Percentiles rank a stretch among this genome's conserved stretches.
Evolutionary conservation across 106 monocot species (phyloP).

Genomic region (Agapanthus africanus): DNA sequence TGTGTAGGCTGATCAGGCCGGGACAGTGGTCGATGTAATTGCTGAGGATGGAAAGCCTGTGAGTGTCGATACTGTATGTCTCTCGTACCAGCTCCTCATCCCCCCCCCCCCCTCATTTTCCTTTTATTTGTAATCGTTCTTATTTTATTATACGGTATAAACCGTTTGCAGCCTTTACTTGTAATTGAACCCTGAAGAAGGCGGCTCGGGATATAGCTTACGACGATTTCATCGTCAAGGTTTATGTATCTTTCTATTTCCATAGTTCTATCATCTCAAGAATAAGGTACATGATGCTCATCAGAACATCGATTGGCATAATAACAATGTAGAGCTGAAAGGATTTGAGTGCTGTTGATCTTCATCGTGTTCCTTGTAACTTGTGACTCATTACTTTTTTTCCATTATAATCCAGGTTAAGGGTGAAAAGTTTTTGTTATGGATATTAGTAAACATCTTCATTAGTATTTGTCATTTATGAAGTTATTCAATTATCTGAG

Average conservation of each 20-base stretch:
- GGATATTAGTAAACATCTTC: not conserved
- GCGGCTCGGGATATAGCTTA: too few relatives aligned
- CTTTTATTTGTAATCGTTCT: not conserved
- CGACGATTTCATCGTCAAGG: not conserved
- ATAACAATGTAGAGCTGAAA: not conserved
- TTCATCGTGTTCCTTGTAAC: conserved; percentile 7
- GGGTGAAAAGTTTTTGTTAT: conserved; percentile 8
- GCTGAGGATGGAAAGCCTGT: conserved; percentile 69
- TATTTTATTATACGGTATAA: not conserved
- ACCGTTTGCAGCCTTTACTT: conserved; percentile 56
- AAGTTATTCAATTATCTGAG: too few relatives aligned
- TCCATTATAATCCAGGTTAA: not conserved
- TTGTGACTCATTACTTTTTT: not conserved
- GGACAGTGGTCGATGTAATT: conserved; percentile 56
- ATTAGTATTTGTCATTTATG: too few relatives aligned
- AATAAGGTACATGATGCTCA: conserved; percentile 3
- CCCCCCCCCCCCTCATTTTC: not conserved
- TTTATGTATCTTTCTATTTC: not conserved
- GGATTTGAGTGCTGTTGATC: not conserved
- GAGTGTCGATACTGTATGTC: conserved; percentile 48
- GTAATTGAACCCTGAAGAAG: conserved; percentile 50
- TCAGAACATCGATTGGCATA: not conserved
- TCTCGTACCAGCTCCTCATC: not conserved
- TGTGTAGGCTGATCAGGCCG: conserved; percentile 65
- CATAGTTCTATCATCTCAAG: not conserved